These are phyloP conservation scores for Penicillium parvum DNA, from an alignment of 495 filamentous ascomycete genomes.

Conservation along the genomic window DNA sequence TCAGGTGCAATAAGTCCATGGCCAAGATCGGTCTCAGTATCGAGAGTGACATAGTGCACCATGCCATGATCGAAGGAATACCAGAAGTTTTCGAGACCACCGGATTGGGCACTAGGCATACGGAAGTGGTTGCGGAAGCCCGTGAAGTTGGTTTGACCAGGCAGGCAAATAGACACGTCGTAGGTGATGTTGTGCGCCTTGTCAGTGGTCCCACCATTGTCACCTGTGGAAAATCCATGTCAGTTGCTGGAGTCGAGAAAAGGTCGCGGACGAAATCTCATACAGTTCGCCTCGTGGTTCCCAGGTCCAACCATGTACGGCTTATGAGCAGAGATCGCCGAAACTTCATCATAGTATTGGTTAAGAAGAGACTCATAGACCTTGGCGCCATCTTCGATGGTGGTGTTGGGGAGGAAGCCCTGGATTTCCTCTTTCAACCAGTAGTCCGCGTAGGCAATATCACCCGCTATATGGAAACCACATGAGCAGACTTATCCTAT, in stretches of 20 bases:
- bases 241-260: no score
- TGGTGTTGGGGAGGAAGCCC: conserved; percentile 31
- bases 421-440: conserved; percentile 27
- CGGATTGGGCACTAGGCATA: conserved; percentile 43
- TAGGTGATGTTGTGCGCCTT: conserved; percentile 1
- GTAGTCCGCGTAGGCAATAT: conserved; percentile 44
- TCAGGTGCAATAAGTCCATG: conserved; percentile 5
- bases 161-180: conserved; percentile 1
- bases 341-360: conserved; percentile 39
- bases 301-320: conserved; percentile 44
- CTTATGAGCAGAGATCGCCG: conserved; percentile 20
- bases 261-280: background rate
- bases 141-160: conserved; percentile 48
- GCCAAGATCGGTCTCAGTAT: conserved; percentile 41
- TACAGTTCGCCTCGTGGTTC: conserved; percentile 44
- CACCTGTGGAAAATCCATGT: no score
- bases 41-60: conserved; percentile 44
- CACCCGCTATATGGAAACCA: conserved; percentile 9
- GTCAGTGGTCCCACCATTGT: conserved; percentile 5
- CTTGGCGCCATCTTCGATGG: conserved; percentile 15
- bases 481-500: background rate
- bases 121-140: conserved; percentile 48
- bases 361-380: conserved; percentile 43
- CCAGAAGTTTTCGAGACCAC: conserved; percentile 51
- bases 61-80: conserved; percentile 55